A percentile compares a stretch with the other conserved stretches of the same genome.
Evolutionary conservation across 192 early-diverging fungal species (phyloP).

Genomic region (Gryganskiella cystojenkinii): DNA sequence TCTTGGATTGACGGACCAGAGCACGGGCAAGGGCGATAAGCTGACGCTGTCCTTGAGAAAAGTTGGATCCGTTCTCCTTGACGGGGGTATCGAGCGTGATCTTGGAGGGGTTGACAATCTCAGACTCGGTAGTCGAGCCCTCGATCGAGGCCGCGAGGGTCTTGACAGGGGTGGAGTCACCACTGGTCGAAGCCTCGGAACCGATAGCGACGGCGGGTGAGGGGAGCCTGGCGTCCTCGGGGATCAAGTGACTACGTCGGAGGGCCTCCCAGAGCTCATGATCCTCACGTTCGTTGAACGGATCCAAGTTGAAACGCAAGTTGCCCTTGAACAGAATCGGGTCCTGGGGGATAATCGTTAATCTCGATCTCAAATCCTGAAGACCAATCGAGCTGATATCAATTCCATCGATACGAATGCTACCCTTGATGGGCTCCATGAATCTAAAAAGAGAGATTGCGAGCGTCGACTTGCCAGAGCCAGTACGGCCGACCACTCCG

Average conservation of each 20-base stretch:
- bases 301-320: constrained; percentile 89
- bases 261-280: constrained; percentile 80
- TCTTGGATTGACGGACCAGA: constrained; percentile 68
- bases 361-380: constrained; percentile 76
- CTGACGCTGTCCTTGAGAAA: constrained; percentile 81
- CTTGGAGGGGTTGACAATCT: constrained; percentile 53
- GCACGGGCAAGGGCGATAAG: constrained; percentile 81
- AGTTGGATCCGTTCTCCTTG: constrained; percentile 81
- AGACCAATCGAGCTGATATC: constrained; percentile 79
- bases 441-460: constrained; percentile 83
- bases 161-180: constrained; percentile 5
- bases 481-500: constrained; percentile 87
- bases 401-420: constrained; percentile 78
- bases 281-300: constrained; percentile 82
- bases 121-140: constrained; percentile 10
- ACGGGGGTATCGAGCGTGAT: constrained; percentile 80
- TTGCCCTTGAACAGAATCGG: constrained; percentile 84
- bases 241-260: constrained; percentile 73
- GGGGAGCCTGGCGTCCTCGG: constrained; percentile 34
- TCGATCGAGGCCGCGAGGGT: constrained; percentile 20
- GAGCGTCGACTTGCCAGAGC: constrained; percentile 83
- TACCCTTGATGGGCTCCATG: constrained; percentile 73
- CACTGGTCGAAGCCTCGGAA: too few species aligned
- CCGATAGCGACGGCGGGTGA: too few species aligned
- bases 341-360: constrained; percentile 94